A percentile compares a stretch with the other conserved stretches of the same genome.
These are phyloP conservation scores for Psilocybe mexicana DNA, from an alignment of 1,284 basidiomycete species.

Conservation along the genomic window DNA sequence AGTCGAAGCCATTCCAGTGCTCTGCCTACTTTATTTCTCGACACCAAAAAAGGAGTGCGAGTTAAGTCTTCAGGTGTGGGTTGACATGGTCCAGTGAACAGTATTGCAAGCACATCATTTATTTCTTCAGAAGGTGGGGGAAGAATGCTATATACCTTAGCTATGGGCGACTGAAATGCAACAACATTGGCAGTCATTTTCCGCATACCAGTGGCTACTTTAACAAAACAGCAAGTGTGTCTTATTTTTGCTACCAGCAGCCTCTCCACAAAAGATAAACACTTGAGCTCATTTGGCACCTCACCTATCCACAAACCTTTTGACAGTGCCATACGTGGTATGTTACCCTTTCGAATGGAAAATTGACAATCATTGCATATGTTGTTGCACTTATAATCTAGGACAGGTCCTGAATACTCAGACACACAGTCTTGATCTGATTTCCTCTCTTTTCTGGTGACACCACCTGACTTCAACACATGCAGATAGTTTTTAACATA, in stretches of 20 bases:
- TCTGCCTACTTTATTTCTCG: too few species aligned
- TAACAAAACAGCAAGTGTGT: neutral
- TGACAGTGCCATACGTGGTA: neutral
- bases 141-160: too few species aligned
- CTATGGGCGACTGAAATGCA: too few species aligned
- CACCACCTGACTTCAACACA: neutral
- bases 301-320: neutral
- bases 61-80: too few species aligned
- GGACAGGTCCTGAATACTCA: neutral
- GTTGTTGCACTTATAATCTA: neutral
- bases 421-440: neutral
- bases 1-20: too few species aligned
- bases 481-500: constrained; percentile 17
- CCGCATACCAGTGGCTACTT: neutral
- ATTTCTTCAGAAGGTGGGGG: too few species aligned
- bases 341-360: neutral
- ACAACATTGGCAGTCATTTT: neutral
- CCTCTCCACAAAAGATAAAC: neutral
- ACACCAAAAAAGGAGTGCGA: too few species aligned
- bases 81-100: too few species aligned
- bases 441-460: neutral
- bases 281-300: neutral
- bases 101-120: too few species aligned
- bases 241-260: neutral
- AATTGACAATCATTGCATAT: neutral